Percentiles rank a stretch among this genome's conserved stretches.
These are phyloP conservation scores for Pyracantha coccinea DNA, from an alignment of 331 rosid species.

Conservation along the genomic window DNA sequence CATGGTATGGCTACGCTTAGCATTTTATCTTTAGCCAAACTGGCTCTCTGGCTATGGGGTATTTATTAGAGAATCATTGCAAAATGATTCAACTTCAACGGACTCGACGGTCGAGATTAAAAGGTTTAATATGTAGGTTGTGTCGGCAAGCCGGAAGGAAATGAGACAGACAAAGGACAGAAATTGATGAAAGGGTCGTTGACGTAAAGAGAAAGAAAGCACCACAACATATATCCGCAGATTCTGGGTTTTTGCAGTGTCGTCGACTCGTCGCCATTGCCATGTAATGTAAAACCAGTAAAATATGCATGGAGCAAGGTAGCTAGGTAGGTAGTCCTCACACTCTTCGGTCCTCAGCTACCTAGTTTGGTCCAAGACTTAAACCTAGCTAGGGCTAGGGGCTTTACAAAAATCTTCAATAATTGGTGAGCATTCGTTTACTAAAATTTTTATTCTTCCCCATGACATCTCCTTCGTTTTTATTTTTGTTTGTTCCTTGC, in stretches of 20 bases:
- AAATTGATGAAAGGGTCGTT: background rate
- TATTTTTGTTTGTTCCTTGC: background rate
- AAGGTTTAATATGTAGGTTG: background rate
- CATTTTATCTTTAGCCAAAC: background rate
- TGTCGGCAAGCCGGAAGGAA: slow-evolving; percentile 37
- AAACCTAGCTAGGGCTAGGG: background rate
- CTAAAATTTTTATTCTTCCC: background rate
- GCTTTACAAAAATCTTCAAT: background rate
- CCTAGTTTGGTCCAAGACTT: background rate
- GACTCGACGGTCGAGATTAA: background rate
- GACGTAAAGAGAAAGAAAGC: background rate
- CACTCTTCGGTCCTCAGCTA: background rate
- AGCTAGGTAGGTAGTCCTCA: background rate
- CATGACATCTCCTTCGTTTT: background rate
- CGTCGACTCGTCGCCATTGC: slow-evolving; percentile 20
- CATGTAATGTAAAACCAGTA: background rate
- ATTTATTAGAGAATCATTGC: slow-evolving; percentile 1
- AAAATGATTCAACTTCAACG: background rate
- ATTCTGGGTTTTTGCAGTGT: slow-evolving; percentile 26
- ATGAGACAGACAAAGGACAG: slow-evolving; percentile 4
- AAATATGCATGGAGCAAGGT: background rate
- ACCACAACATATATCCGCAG: slow-evolving; percentile 13
- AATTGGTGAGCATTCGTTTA: background rate
- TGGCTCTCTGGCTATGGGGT: background rate
- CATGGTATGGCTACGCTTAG: background rate